These are phyloP conservation scores for Candida multigemmis DNA, from an alignment of 805 yeast species.

Conservation along the genomic window DNA sequence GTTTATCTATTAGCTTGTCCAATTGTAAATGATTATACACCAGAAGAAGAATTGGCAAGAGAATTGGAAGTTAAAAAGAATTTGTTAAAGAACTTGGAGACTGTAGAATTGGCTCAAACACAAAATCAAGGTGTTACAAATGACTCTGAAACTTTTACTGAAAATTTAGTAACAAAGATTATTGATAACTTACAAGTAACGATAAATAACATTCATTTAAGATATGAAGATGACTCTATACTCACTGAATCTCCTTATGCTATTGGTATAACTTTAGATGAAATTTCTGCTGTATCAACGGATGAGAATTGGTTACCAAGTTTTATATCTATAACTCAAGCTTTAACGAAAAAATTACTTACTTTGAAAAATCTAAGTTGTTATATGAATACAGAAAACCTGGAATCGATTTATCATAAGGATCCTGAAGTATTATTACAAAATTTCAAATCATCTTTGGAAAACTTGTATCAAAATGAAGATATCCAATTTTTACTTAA, in stretches of 20 bases:
- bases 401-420: conserved; percentile 35
- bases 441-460: conserved; percentile 21
- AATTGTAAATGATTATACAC: conserved; percentile 44
- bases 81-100: conserved; percentile 58
- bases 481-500: conserved; percentile 52
- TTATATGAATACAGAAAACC: conserved; percentile 76
- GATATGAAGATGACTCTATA: conserved; percentile 77
- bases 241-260: conserved; percentile 73
- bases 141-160: conserved; percentile 76
- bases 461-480: conserved; percentile 1
- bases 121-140: conserved; percentile 22
- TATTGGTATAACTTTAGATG: conserved; percentile 73
- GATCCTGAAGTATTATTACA: conserved; percentile 40
- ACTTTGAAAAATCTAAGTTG: conserved; percentile 66
- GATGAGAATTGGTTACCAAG: conserved; percentile 79
- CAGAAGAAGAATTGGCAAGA: conserved; percentile 51
- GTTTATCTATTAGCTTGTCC: conserved; percentile 80
- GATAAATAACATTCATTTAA: conserved; percentile 80
- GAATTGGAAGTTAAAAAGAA: conserved; percentile 55
- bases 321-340: conserved; percentile 64
- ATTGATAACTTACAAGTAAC: conserved; percentile 90
- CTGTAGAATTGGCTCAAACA: conserved; percentile 41
- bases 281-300: conserved; percentile 86
- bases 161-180: conserved; percentile 77
- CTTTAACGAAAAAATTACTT: conserved; percentile 65